phyloP scores from a whole-genome alignment of 2,329 filamentous ascomycete genomes.

The Fusarium burgessii region DNA sequence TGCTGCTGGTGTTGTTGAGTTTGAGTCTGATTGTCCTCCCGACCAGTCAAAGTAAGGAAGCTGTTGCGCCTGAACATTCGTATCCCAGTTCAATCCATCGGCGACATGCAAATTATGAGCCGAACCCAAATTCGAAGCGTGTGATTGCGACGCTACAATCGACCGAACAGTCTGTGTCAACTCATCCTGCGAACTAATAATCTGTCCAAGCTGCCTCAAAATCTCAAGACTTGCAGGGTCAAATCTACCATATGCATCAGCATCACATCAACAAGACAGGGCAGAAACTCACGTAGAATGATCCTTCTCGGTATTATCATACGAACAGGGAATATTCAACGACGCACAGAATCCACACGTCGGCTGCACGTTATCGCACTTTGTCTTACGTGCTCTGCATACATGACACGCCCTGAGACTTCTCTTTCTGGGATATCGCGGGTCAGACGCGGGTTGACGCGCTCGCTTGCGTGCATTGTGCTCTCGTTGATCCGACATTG shows the following conservation, averaged over 20 bases:
- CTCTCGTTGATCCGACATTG: background rate
- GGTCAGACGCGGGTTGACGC: constrained; percentile 31
- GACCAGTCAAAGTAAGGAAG: constrained; percentile 8
- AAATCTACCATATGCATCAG: constrained; percentile 41
- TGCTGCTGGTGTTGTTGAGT: constrained; percentile 39
- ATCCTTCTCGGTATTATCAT: constrained; percentile 45
- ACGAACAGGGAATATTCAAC: constrained; percentile 50
- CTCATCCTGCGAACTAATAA: constrained; percentile 40
- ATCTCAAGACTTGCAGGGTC: constrained; percentile 54
- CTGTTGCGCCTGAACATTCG: constrained; percentile 3
- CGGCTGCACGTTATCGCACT: constrained; percentile 54
- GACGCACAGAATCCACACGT: constrained; percentile 53
- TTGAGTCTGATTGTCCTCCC: constrained; percentile 27
- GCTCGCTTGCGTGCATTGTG: constrained; percentile 28
- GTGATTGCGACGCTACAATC: constrained; percentile 11
- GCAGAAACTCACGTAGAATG: constrained; percentile 42
- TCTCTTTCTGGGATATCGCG: constrained; percentile 48
- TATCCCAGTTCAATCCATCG: background rate
- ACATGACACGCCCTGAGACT: constrained; percentile 53
- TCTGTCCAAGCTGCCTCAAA: constrained; percentile 42
- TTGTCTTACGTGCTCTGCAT: constrained; percentile 53
- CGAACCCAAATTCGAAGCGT: background rate
- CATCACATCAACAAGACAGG: accelerated
- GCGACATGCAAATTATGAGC: background rate
- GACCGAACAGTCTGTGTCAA: constrained; percentile 31